Evolutionary conservation across 2,329 filamentous ascomycete genomes (phyloP).

Genomic region (Cladorrhinum sp.): DNA sequence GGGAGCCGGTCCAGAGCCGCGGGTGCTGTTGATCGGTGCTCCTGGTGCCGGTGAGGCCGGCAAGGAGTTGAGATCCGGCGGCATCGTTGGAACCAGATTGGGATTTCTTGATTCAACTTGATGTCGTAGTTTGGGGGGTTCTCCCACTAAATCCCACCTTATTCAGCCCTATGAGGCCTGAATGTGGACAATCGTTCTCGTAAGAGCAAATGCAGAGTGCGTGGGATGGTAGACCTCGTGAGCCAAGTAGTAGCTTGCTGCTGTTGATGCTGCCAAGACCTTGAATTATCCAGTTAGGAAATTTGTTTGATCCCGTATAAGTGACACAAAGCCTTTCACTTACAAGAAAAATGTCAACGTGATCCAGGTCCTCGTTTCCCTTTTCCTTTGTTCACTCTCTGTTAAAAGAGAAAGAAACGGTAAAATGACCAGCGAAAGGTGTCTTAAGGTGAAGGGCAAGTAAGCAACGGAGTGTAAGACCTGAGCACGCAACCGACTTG

Average conservation of each 20-base stretch:
- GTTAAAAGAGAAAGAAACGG: background rate
- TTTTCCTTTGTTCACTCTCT: background rate
- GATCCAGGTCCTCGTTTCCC: background rate
- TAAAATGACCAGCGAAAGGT: background rate
- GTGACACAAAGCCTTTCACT: background rate
- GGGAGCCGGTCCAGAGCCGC: constrained; percentile 9
- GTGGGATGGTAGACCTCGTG: background rate
- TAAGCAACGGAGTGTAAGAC: background rate
- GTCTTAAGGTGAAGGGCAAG: constrained; percentile 6
- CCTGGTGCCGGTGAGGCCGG: constrained; percentile 49
- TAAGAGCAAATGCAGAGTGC: background rate
- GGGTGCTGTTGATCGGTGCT: constrained; percentile 20
- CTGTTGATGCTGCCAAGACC: background rate
- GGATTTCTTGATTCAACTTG: background rate
- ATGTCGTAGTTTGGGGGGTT: background rate
- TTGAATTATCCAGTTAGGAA: background rate
- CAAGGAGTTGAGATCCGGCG: constrained; percentile 72
- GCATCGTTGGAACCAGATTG: constrained; percentile 45
- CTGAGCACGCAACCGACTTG: constrained; percentile 24
- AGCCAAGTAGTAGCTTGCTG: too few relatives aligned
- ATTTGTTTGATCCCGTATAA: background rate
- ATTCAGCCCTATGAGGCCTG: constrained; percentile 16
- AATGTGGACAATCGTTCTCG: background rate
- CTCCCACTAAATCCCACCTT: constrained; percentile 5
- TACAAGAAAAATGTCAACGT: background rate